Percentiles rank a stretch among this genome's conserved stretches.
Evolutionary conservation across 768 basidiomycete genomes (phyloP).

Genomic region (Baorangia bicolor): DNA sequence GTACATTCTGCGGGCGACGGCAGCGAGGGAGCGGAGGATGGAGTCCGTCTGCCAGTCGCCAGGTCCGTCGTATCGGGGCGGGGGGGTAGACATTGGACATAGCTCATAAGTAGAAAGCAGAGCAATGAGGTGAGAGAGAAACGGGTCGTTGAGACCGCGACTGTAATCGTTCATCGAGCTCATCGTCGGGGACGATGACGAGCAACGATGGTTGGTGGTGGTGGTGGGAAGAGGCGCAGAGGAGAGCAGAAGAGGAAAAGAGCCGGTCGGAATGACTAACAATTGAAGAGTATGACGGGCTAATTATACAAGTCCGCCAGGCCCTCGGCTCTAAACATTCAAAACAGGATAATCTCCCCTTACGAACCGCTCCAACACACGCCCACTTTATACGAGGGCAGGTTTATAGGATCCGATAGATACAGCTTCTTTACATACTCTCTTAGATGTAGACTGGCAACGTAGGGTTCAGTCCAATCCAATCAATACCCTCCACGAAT

Average conservation of each 20-base stretch:
- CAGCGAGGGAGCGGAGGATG: constrained; percentile 51
- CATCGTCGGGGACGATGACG: constrained; percentile 32
- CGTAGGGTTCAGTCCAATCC: constrained; percentile 73
- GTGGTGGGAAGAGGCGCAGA: constrained; percentile 1
- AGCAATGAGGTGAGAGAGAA: constrained; percentile 55
- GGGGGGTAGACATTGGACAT: constrained; percentile 48
- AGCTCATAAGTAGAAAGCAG: constrained; percentile 60
- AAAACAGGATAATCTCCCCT: constrained; percentile 19
- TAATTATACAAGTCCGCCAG: neutral
- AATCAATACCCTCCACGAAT: constrained; percentile 67
- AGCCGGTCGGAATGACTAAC: neutral
- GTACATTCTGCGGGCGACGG: constrained; percentile 53
- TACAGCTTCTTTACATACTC: constrained; percentile 8
- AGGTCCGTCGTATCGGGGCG: constrained; percentile 56
- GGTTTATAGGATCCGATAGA: neutral
- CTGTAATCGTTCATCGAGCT: constrained; percentile 29
- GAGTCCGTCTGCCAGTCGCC: constrained; percentile 57
- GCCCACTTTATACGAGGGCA: neutral
- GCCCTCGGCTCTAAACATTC: constrained; percentile 4
- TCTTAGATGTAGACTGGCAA: constrained; percentile 72
- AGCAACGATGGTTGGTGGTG: constrained; percentile 8
- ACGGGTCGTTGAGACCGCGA: constrained; percentile 34
- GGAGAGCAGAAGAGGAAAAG: neutral
- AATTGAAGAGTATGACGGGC: constrained; percentile 1
- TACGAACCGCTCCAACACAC: neutral